These are phyloP conservation scores for Neonectria coccinea DNA, from an alignment of 2,329 filamentous ascomycete species.

Conservation along the genomic window DNA sequence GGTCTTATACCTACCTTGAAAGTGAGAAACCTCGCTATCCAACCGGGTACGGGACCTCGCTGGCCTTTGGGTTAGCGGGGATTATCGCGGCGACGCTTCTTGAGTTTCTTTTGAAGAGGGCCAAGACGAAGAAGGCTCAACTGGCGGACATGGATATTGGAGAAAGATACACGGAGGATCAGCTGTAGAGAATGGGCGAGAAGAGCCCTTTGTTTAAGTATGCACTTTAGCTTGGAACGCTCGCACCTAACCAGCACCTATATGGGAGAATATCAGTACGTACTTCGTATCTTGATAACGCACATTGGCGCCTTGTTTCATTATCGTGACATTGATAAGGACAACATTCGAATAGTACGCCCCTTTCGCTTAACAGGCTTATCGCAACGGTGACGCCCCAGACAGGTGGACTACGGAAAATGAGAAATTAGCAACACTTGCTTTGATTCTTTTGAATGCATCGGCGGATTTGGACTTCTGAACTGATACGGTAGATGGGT, in stretches of 20 bases:
- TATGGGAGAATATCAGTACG: neutral
- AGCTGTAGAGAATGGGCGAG: constrained; percentile 49
- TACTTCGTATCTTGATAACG: neutral
- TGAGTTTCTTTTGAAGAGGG: constrained; percentile 46
- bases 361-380: neutral
- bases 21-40: constrained; percentile 49
- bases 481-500: neutral
- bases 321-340: neutral
- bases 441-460: neutral
- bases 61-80: constrained; percentile 48
- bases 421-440: neutral
- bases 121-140: constrained; percentile 43
- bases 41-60: constrained; percentile 50
- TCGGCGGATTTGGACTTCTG: neutral
- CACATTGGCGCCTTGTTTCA: neutral
- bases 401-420: neutral
- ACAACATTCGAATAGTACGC: neutral
- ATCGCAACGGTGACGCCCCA: neutral
- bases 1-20: constrained; percentile 54
- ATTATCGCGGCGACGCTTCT: constrained; percentile 47
- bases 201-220: constrained; percentile 51
- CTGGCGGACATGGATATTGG: constrained; percentile 43
- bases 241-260: neutral
- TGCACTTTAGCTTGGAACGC: constrained; percentile 32
- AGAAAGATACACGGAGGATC: constrained; percentile 43